Conservation (phyloP, 768 basidiomycete species). For the Pulveroboletus sp. region DNA sequence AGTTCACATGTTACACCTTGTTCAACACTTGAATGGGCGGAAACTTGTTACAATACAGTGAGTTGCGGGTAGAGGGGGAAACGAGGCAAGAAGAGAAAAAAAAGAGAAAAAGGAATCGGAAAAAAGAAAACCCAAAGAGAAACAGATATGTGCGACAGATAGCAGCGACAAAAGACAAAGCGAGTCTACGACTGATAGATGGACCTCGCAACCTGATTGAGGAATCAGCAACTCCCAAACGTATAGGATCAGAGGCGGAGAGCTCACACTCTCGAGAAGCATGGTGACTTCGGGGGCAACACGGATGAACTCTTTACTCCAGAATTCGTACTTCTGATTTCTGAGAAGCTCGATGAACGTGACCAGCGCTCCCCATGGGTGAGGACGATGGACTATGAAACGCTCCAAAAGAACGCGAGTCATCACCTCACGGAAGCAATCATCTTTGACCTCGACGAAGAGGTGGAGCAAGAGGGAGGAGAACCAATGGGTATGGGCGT, state of each 20-base stretch:
- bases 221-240: constrained; percentile 1
- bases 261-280: constrained; percentile 78
- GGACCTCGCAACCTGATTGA: constrained; percentile 65
- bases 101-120: constrained; percentile 3
- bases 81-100: constrained; percentile 12
- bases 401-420: constrained; percentile 91
- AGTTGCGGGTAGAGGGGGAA: constrained; percentile 42
- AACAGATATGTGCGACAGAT: constrained; percentile 79
- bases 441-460: constrained; percentile 76
- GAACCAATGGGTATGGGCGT: constrained; percentile 99
- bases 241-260: not conserved
- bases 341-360: constrained; percentile 93
- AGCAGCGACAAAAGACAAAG: constrained; percentile 61
- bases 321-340: constrained; percentile 88
- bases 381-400: constrained; percentile 91
- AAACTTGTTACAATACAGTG: constrained; percentile 83
- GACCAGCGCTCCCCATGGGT: constrained; percentile 93
- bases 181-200: constrained; percentile 76
- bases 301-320: constrained; percentile 83
- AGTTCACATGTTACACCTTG: constrained; percentile 49
- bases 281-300: constrained; percentile 84
- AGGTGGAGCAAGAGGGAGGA: constrained; percentile 85
- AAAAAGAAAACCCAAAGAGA: constrained; percentile 54
- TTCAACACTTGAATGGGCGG: constrained; percentile 56
- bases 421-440: constrained; percentile 76